phyloP scores from a whole-genome alignment of 2,329 filamentous ascomycete species.

The Botrytis aclada region DNA sequence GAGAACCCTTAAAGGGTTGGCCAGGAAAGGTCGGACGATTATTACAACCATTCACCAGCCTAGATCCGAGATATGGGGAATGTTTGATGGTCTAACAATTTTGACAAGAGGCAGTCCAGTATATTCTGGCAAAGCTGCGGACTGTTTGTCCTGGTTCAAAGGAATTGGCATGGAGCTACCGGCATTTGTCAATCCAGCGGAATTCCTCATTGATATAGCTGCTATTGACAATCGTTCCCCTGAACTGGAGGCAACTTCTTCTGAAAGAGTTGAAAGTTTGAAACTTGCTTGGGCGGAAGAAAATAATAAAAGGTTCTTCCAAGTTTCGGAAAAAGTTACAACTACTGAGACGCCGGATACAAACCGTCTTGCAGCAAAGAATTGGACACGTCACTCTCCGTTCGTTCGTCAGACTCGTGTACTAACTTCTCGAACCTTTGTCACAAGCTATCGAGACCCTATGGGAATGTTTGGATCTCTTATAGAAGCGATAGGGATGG shows the following conservation, averaged over 20 bases:
- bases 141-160: slow-evolving; percentile 64
- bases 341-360: neutral
- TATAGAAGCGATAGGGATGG: slow-evolving; percentile 68
- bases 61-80: slow-evolving; percentile 73
- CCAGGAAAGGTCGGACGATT: slow-evolving; percentile 65
- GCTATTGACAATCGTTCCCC: slow-evolving; percentile 69
- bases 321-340: slow-evolving; percentile 23
- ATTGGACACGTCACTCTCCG: slow-evolving; percentile 46
- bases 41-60: slow-evolving; percentile 76
- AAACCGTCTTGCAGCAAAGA: slow-evolving; percentile 7
- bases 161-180: slow-evolving; percentile 59
- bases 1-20: slow-evolving; percentile 64
- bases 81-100: slow-evolving; percentile 71
- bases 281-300: slow-evolving; percentile 57
- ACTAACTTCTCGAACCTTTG: slow-evolving; percentile 65
- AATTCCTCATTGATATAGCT: slow-evolving; percentile 71
- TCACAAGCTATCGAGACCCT: slow-evolving; percentile 72
- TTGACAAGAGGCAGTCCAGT: slow-evolving; percentile 65
- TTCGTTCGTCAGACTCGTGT: slow-evolving; percentile 63
- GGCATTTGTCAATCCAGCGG: slow-evolving; percentile 73
- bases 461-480: slow-evolving; percentile 71
- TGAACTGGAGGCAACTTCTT: slow-evolving; percentile 60
- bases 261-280: slow-evolving; percentile 57
- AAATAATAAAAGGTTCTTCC: slow-evolving; percentile 28
- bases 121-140: slow-evolving; percentile 59